Evolutionary conservation across 2,329 filamentous ascomycete genomes (phyloP).

Genomic region (Ceratocystis lukuohia): DNA sequence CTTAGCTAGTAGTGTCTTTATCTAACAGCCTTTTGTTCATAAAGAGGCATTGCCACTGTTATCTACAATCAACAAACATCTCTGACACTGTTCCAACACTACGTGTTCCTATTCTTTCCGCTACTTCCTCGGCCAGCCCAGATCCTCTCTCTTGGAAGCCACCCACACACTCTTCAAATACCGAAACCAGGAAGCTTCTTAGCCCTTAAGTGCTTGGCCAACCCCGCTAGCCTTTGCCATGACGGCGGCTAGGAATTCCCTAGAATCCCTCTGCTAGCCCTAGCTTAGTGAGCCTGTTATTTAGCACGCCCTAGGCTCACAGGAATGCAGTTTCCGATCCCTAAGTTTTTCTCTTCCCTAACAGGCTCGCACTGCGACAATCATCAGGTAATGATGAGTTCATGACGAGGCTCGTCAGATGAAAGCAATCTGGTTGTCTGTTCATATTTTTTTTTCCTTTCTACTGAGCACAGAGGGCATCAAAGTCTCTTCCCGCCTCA

Average conservation of each 20-base stretch:
- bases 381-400: neutral
- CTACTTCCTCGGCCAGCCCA: neutral
- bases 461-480: neutral
- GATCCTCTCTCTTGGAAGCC: neutral
- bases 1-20: neutral
- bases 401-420: neutral
- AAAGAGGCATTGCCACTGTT: neutral
- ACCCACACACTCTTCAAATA: neutral
- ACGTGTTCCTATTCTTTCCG: neutral
- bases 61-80: neutral
- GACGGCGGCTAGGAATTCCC: neutral
- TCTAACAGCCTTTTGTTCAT: neutral
- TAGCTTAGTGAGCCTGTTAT: neutral
- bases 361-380: neutral
- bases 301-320: neutral
- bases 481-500: no score
- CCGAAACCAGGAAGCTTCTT: neutral
- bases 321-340: neutral
- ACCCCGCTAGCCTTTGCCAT: neutral
- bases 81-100: neutral
- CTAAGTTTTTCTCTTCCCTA: neutral
- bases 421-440: neutral
- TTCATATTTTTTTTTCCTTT: neutral
- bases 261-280: neutral
- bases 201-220: neutral